Base-by-base conservation (phyloP, 2,329 filamentous ascomycete species). In the Anisogramma anomala region DNA sequence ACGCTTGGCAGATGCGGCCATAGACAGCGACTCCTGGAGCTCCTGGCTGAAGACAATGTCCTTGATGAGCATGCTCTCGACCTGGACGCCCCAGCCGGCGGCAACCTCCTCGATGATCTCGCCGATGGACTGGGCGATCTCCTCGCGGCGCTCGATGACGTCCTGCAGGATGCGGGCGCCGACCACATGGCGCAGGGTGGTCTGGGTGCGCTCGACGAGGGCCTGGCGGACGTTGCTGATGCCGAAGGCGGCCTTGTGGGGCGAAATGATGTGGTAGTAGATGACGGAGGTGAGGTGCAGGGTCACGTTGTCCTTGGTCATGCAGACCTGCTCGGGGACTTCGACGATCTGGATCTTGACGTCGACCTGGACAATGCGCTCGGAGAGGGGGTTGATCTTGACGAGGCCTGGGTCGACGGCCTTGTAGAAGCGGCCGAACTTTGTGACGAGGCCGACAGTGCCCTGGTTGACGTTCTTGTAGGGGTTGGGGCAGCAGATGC, bases 311-410 rank as follows among this genome's bases (percentile, higher is more conserved):
- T 98, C 91, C 69, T 96, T 96, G 61, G 91, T 98, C 88, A 98
- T 98, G 72, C 91, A 96, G 48, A 89, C 79, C 65, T 98, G 91
- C 65, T 88, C 79, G 14, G 89, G 89, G 18, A 98, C 91, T 69
- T 98, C 82, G 60, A 93, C 86, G 50, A 94, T 95, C 67, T 98
- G 91, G 53, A 96, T 95, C 78, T 96, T 98, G 67, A 98, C 91
- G 61, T 98, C 91, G 58, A 98, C 82, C 55, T 93, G 85, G 52
- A 86, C 81, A 31, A 98, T 73, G 44, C 72, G 77, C 70, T 98
- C 91, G 55, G 83, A 89, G 41, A 96, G 77, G 3, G 89, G 89
- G 67, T 98, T 98, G 71, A 98, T 80, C 70, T 94, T 94, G 63
- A 96, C 86, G 23, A 98, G 79, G 59, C 91, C 91, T 2, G 91